Conservation (phyloP, 1,139 yeast genomes). For the Hyphopichia burtonii region DNA sequence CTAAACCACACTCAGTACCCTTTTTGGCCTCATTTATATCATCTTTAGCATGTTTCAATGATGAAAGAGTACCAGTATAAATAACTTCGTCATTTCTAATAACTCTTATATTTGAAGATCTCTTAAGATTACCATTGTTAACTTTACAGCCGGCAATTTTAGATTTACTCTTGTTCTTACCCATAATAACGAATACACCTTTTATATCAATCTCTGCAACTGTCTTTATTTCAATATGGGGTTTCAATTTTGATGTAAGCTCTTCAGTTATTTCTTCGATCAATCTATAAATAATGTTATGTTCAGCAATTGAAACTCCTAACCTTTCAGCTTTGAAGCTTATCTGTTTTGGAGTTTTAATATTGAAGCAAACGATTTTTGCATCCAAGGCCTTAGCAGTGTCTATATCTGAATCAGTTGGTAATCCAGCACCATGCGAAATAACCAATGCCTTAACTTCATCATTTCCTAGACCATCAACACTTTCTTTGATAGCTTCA, state of each 20-base stretch:
- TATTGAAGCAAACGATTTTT: constrained; percentile 74
- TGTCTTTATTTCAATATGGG: constrained; percentile 66
- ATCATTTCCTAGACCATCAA: constrained; percentile 79
- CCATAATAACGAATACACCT: constrained; percentile 68
- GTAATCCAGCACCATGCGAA: constrained; percentile 78
- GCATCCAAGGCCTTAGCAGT: constrained; percentile 79
- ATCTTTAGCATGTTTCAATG: constrained; percentile 81
- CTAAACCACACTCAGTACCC: constrained; percentile 88
- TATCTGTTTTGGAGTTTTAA: constrained; percentile 66
- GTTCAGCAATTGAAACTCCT: constrained; percentile 62
- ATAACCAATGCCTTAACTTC: constrained; percentile 72
- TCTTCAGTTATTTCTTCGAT: constrained; percentile 78
- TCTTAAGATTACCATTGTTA: constrained; percentile 62
- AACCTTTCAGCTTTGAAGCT: constrained; percentile 56
- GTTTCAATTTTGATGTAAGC: constrained; percentile 60
- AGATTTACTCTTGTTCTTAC: constrained; percentile 45
- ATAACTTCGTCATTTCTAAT: constrained; percentile 54
- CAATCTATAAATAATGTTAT: constrained; percentile 81
- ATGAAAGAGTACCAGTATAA: constrained; percentile 66
- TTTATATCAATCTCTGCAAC: constrained; percentile 69
- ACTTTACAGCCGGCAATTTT: constrained; percentile 90
- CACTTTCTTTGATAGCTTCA: constrained; percentile 68
- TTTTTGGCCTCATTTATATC: constrained; percentile 76
- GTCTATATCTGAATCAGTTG: constrained; percentile 79
- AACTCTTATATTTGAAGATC: constrained; percentile 63